Base-by-base conservation (phyloP, 352 stramenopile genomes). In the Phytophthora ohioensis region DNA sequence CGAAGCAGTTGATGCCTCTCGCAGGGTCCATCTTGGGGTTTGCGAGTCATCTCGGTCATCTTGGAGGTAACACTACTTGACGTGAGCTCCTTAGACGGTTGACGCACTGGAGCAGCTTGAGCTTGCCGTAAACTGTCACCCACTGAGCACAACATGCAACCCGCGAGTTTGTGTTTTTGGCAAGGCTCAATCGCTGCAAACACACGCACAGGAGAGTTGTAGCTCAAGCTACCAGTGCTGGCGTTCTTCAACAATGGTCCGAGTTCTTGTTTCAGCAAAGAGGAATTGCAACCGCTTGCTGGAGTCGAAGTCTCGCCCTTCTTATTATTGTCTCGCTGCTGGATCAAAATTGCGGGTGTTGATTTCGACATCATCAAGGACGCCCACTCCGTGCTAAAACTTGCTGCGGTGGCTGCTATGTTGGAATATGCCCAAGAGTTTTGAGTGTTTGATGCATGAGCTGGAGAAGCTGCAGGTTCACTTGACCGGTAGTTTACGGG, bases 121-220 rank as follows among this genome's bases (percentile, higher is more conserved):
- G 13, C 8, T 45, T 52, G 63, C 2, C 48, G 60, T 31, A 57
- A 64, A 46, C 31, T 49, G 0, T 71, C 69, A 9, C 67, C 76
- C 0, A 78, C 73, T 0, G 77, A 71, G 69, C 87, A 94, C 4
- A 94, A 43, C 32, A 94, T 82, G 34, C 87, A 94, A 1, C 79
- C 81, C 12, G 82, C 76, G 3, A 93, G 71, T 15, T 78, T 87
- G 64, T 94, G 87, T 35, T 90, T 91, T 8, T 38, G 42, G 12
- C 85, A 91, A 1, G 21, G n/a, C 17, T 59, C 59, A 8, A 38
- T 52, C 12, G 35, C 53, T 49, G 43, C 15, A 8, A n/a, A 38
- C 31, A 53, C 1, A n/a, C 38, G 56, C 12, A 35, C 21, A 3
- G 61, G 64, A 3, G 53, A 31, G 36, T 36, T 56, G 36, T 66